Base-by-base conservation (phyloP, 2,329 filamentous ascomycete species). In the Penicillium fuscoglaucum region DNA sequence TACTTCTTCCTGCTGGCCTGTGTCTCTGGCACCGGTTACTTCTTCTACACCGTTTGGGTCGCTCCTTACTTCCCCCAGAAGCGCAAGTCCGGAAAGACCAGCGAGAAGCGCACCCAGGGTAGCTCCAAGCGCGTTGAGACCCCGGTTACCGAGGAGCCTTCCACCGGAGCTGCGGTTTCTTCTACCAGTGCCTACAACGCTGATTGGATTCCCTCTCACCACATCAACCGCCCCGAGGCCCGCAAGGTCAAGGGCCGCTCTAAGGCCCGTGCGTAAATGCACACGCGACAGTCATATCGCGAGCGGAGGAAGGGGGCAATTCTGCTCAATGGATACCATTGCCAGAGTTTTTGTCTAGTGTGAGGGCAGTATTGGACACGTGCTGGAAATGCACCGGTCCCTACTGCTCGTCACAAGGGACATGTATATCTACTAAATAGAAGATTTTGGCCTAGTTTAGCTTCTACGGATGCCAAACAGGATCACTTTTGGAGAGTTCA, bases 21-120 rank as follows among this genome's bases (percentile, higher is more conserved):
- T 63, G 96, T 96, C 74, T 86, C 79, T 65, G 92, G 90, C 62
- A 91, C 88, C 54, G 85, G 89, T 74, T 97, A 93, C 86, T 96
- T 96, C 78, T 91, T 97, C 80, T 99, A 99, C 86, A 95, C 89
- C 82, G 96, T 93, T 71, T 98, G 93, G 92, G 90, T 99, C 78
- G 90, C 92, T 70, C 88, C 92, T 15, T 90, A 99, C 74, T 96
- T 98, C 83, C 93, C 95, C 49, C 91, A 96, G 83, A 87, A 87
- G 62, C 65, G 64, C 58, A 67, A 67, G 65, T 50, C 50, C 47
- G 62, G 62, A 62, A 66, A 66, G 65, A 52, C 57, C 41, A 48
- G 55, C 21, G 65, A 67, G 63, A 67, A 66, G 65, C 63, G 64
- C 52, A 52, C 83, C 31, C 78, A 83, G 65, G 84, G 35, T 51